Base-by-base conservation (phyloP, 176 grass and related monocot genomes). In the Pontederia crassipes region DNA sequence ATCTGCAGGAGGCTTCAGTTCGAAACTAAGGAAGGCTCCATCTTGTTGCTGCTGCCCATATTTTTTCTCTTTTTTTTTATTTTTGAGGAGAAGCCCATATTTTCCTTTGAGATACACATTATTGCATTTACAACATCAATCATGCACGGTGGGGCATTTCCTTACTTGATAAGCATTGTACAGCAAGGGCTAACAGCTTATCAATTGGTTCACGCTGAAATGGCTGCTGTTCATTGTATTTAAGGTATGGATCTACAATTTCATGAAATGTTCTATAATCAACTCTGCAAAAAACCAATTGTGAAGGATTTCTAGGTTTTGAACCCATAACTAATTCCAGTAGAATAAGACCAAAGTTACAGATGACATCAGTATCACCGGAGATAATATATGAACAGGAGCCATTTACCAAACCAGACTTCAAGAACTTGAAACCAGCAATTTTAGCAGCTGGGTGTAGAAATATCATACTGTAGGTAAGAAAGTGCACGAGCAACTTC, bases 1-100 rank as follows among this genome's bases (percentile, higher is more conserved):
- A 97, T 98, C 77, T 92, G 93, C 50, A 92, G 79, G 17, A 98
- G 79, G 80, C 93, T 92, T 1, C 84, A 98, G 70, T 77, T 92
- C 0, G 87, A 98, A 70, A 92, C 87, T 12, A 92, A 75, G 0
- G 84, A 75, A 46, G 91, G 88, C 72, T 98, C 93, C 46, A 86
- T 86, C 67, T 78, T 85, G 61, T 81, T 98, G 71, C 87, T 89
- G 60, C 84, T 86, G n/a, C n/a, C n/a, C n/a, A n/a, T n/a, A n/a
- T n/a, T n/a, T n/a, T n/a, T n/a, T n/a, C n/a, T n/a, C n/a, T n/a
- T n/a, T n/a, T n/a, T n/a, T n/a, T n/a, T n/a, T n/a, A n/a, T n/a
- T n/a, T n/a, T n/a, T n/a, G n/a, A n/a, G n/a, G n/a, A n/a, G n/a
- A n/a, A n/a, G 62, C 88, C 81, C 14, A 83, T 81, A 61, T 80